Base-by-base conservation (phyloP, 139 green algal species). In the Asterochloris sp. region DNA sequence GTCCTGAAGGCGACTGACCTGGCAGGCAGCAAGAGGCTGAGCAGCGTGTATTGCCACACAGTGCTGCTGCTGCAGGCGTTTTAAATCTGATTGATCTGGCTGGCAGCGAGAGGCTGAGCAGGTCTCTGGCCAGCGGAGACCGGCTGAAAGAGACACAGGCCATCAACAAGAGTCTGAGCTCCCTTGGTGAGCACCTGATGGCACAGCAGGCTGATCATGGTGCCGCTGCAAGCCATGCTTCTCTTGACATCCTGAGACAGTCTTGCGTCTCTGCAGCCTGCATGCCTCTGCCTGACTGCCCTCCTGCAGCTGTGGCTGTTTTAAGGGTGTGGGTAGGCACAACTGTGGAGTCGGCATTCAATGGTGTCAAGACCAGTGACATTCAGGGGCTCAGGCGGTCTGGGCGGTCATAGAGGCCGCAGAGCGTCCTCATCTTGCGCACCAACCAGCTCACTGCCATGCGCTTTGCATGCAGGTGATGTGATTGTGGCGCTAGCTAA, bases 141-240 rank as follows among this genome's bases (percentile, higher is more conserved):
- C 92, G 91, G 54, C 83, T 98, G 47, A 88, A 93, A 71, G 94
- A 98, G 89, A 93, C 93, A 17, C 91, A 96, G 82, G 83, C 92
- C 84, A 98, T 98, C 90, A 98, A 98, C 90, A 94, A 90, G 82
- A 92, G 84, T 74, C 88, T 98, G 11, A 90, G 78, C 21, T 89
- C 93, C 11, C 90, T 98, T 17, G 93, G 94, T 81, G 87, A 2
- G 68, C 66, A 21, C 29, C 38, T 54, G 2, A 10, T 54, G 38
- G 38, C 38, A 54, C 38, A 54, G 38, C 38, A 54, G 2, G 38
- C 38, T 54, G 38, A 54, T 54, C 38, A 10, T 54, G 38, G 38
- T 54, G 38, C 4, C 38, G 38, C 38, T 54, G 38, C 38, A 2
- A 54, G 38, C 38, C 38, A 54, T 54, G 38, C 38, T 54, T 6